phyloP scores from a whole-genome alignment of 768 basidiomycete genomes.

The Tricholoma bakamatsutake region DNA sequence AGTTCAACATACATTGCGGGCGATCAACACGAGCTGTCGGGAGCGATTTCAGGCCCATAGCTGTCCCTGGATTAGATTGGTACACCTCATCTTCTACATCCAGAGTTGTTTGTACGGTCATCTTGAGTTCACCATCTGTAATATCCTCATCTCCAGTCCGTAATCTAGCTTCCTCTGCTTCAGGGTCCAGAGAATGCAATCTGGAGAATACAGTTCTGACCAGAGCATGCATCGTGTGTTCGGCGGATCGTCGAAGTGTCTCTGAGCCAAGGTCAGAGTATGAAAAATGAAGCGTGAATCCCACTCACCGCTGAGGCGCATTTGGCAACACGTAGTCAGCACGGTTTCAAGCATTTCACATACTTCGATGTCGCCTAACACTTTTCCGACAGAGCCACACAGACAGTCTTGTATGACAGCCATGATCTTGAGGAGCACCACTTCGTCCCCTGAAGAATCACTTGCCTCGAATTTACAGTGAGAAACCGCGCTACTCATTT shows the following conservation, averaged over 20 bases:
- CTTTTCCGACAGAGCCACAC: slow-evolving; percentile 59
- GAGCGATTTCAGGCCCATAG: slow-evolving; percentile 12
- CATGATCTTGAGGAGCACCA: slow-evolving; percentile 89
- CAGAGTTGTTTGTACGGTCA: slow-evolving; percentile 46
- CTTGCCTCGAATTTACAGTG: slow-evolving; percentile 98
- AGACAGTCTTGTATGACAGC: slow-evolving; percentile 83
- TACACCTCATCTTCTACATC: slow-evolving; percentile 17
- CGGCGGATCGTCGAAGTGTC: slow-evolving; percentile 80
- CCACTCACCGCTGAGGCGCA: slow-evolving; percentile 85
- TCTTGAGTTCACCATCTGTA: slow-evolving; percentile 50
- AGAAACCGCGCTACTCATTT: slow-evolving; percentile 84
- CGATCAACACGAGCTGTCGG: slow-evolving; percentile 25
- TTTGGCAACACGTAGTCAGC: slow-evolving; percentile 93
- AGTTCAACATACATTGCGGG: slow-evolving; percentile 34
- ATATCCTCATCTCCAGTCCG: slow-evolving; percentile 42
- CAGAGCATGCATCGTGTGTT: slow-evolving; percentile 83
- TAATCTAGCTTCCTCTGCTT: slow-evolving; percentile 63
- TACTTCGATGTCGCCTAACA: slow-evolving; percentile 86
- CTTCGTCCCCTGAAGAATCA: slow-evolving; percentile 96
- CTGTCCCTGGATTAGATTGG: slow-evolving; percentile 7
- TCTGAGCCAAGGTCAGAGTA: slow-evolving; percentile 38
- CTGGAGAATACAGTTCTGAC: slow-evolving; percentile 78
- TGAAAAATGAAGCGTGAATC: neutral
- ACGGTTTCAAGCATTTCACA: slow-evolving; percentile 99
- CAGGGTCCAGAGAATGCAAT: slow-evolving; percentile 61